phyloP scores from a whole-genome alignment of 2,329 filamentous ascomycete species.

The Fusarium xylarioides region DNA sequence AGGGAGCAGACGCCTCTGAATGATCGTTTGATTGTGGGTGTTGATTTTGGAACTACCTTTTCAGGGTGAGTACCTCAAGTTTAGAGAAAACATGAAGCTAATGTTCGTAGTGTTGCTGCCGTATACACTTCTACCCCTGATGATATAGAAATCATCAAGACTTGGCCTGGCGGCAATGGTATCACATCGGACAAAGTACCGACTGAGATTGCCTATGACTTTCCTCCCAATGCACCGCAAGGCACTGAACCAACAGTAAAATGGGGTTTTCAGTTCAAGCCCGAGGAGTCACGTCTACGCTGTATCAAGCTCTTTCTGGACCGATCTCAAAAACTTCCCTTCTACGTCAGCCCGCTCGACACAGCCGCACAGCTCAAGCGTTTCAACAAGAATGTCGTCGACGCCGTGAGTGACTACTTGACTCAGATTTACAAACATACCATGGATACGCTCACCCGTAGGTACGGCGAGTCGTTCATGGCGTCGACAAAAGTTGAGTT shows the following conservation, averaged over 20 bases:
- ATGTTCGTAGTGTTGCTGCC: constrained; percentile 63
- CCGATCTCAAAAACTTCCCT: constrained; percentile 80
- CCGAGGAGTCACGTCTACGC: constrained; percentile 77
- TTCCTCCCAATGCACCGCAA: constrained; percentile 41
- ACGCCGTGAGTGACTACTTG: constrained; percentile 82
- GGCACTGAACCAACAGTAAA: constrained; percentile 63
- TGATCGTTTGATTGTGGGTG: constrained; percentile 78
- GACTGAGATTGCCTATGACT: constrained; percentile 76
- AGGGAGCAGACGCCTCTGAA: constrained; percentile 61
- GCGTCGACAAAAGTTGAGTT: constrained; percentile 78
- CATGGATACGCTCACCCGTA: constrained; percentile 77
- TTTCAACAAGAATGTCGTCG: constrained; percentile 79
- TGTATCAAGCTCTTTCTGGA: constrained; percentile 89
- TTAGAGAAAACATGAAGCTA: not conserved
- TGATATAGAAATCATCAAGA: constrained; percentile 85
- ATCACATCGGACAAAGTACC: constrained; percentile 91
- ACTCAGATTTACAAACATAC: constrained; percentile 80
- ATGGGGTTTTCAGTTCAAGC: constrained; percentile 87
- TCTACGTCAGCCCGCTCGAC: constrained; percentile 81
- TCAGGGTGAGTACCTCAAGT: constrained; percentile 66
- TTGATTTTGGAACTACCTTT: constrained; percentile 88
- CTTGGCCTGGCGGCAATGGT: constrained; percentile 83
- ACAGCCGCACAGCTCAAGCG: constrained; percentile 79
- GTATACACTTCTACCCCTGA: constrained; percentile 80
- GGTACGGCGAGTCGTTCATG: constrained; percentile 84